These are phyloP conservation scores for Penicillium sp. DNA, from an alignment of 2,329 filamentous ascomycete species.

Conservation along the genomic window DNA sequence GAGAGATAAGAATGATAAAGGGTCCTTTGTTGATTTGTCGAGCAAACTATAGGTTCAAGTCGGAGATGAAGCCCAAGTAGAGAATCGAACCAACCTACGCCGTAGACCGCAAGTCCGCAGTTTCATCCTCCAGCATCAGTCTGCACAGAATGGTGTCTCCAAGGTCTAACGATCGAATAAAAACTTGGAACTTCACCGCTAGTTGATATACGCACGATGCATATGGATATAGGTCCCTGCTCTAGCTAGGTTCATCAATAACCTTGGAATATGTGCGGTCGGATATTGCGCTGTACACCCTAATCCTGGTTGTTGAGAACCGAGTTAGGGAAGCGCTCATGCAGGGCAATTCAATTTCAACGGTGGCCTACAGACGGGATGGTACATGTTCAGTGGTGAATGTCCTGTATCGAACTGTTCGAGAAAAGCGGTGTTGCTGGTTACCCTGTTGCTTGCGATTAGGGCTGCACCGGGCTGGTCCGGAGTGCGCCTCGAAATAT, in stretches of 20 bases:
- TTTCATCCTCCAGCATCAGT: background rate
- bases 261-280: background rate
- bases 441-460: background rate
- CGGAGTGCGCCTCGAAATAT: background rate
- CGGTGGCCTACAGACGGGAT: slow-evolving; percentile 3
- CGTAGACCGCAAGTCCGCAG: background rate
- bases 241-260: background rate
- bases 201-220: background rate
- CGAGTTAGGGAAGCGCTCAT: background rate
- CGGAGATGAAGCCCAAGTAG: background rate
- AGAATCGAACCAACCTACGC: background rate
- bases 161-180: background rate
- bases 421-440: slow-evolving; percentile 5
- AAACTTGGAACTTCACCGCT: background rate
- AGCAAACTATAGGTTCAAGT: background rate
- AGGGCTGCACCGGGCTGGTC: background rate
- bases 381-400: slow-evolving; percentile 4
- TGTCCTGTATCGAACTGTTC: slow-evolving; percentile 9
- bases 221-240: background rate
- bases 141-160: background rate
- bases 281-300: background rate
- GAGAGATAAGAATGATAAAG: background rate
- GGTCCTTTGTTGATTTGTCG: background rate
- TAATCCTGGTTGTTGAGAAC: background rate
- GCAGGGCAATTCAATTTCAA: slow-evolving; percentile 2